Evolutionary conservation across 108 stramenopile genomes (phyloP).

Genomic region (Skeletonema tropicum): DNA sequence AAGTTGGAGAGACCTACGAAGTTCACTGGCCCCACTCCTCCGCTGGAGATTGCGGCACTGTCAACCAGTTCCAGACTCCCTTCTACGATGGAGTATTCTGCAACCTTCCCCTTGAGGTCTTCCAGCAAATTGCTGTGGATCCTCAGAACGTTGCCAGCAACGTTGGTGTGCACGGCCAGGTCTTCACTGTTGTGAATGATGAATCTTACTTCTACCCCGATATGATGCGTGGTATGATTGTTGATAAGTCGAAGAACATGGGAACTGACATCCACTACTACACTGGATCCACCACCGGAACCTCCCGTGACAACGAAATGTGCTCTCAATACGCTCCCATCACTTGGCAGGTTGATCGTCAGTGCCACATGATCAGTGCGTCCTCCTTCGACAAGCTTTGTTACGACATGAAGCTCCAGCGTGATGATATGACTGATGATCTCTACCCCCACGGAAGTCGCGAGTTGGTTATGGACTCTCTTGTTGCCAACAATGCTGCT

Average conservation of each 20-base stretch:
- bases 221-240: slow-evolving; percentile 48
- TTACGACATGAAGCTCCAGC: slow-evolving; percentile 62
- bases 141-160: slow-evolving; percentile 20
- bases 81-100: slow-evolving; percentile 65
- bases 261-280: slow-evolving; percentile 62
- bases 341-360: slow-evolving; percentile 82
- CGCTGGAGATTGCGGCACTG: slow-evolving; percentile 48
- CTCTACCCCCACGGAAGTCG: slow-evolving; percentile 69
- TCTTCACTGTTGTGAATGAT: slow-evolving; percentile 68
- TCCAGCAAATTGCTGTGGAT: neutral
- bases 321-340: slow-evolving; percentile 69
- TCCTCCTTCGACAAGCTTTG: slow-evolving; percentile 78
- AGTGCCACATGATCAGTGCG: slow-evolving; percentile 73
- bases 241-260: slow-evolving; percentile 36
- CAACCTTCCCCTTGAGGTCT: slow-evolving; percentile 17
- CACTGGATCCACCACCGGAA: slow-evolving; percentile 78
- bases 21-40: slow-evolving; percentile 69
- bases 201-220: slow-evolving; percentile 53
- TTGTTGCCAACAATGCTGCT: neutral
- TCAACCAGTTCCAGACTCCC: slow-evolving; percentile 54
- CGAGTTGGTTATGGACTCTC: slow-evolving; percentile 48
- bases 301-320: slow-evolving; percentile 47
- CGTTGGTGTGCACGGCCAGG: slow-evolving; percentile 67
- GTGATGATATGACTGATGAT: slow-evolving; percentile 73
- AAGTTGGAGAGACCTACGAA: slow-evolving; percentile 64